Percentiles rank a stretch among this genome's conserved stretches.
These are phyloP conservation scores for Termitomyces sp. DNA, from an alignment of 768 basidiomycete genomes.

Conservation along the genomic window DNA sequence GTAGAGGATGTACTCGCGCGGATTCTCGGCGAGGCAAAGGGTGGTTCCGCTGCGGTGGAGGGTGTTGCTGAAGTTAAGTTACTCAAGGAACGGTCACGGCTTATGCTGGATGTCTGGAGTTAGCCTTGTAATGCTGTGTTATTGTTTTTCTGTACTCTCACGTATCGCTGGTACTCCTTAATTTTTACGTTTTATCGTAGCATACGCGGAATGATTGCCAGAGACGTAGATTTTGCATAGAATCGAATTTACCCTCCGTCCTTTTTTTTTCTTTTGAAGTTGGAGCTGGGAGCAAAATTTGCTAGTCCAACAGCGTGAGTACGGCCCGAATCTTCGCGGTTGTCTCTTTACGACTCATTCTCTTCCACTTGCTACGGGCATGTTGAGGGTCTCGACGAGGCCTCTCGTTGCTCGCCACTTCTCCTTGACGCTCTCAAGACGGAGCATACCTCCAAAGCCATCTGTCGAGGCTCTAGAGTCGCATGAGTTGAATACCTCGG, in stretches of 20 bases:
- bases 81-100: constrained; percentile 88
- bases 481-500: not conserved
- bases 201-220: constrained; percentile 9
- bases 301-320: not conserved
- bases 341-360: not conserved
- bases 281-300: not conserved
- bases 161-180: constrained; percentile 8
- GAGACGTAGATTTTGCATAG: constrained; percentile 14
- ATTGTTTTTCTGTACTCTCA: constrained; percentile 1
- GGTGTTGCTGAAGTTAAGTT: constrained; percentile 90
- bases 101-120: constrained; percentile 90
- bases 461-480: constrained; percentile 1
- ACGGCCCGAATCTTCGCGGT: not conserved
- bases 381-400: constrained; percentile 30
- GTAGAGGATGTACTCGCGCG: constrained; percentile 86
- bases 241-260: not conserved
- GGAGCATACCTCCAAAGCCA: constrained; percentile 23
- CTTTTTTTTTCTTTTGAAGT: not conserved
- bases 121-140: constrained; percentile 25
- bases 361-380: constrained; percentile 13
- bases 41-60: constrained; percentile 82
- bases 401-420: constrained; percentile 23
- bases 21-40: constrained; percentile 91
- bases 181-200: constrained; percentile 12
- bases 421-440: constrained; percentile 21